Evolutionary conservation across 75 land plant genomes (phyloP).

Genomic region (Gnetum montanum): DNA sequence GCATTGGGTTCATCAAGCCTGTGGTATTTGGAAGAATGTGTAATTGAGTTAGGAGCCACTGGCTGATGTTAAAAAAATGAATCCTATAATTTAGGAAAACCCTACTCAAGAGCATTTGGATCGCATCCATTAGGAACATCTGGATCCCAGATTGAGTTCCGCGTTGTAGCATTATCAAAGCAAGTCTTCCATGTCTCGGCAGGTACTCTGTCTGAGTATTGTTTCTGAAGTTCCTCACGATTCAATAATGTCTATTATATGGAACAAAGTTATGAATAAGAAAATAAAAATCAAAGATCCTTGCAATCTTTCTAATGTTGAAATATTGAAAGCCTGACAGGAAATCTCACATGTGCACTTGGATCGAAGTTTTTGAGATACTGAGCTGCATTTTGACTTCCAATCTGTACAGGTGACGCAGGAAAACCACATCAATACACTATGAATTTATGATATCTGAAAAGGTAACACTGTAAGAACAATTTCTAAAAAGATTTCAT

Average conservation of each 20-base stretch:
- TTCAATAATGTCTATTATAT: slow-evolving; percentile 28
- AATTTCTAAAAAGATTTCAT: no score
- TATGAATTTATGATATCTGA: no score
- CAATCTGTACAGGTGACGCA: slow-evolving; percentile 31
- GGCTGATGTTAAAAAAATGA: neutral
- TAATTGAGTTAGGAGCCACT: slow-evolving; percentile 6
- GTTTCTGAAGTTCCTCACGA: slow-evolving; percentile 45
- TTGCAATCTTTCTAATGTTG: neutral
- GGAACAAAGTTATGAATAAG: no score
- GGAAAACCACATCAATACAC: no score
- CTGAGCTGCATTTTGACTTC: slow-evolving; percentile 46
- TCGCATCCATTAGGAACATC: slow-evolving; percentile 68
- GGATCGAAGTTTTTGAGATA: slow-evolving; percentile 58
- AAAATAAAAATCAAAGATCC: no score
- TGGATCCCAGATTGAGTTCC: slow-evolving; percentile 70
- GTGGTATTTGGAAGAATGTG: slow-evolving; percentile 8
- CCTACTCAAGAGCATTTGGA: slow-evolving; percentile 64
- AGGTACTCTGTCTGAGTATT: slow-evolving; percentile 35
- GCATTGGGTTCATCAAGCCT: slow-evolving; percentile 41
- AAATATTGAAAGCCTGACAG: neutral
- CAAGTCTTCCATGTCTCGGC: slow-evolving; percentile 25
- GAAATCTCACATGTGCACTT: slow-evolving; percentile 49
- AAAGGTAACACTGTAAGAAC: no score
- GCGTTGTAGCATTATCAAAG: slow-evolving; percentile 44
- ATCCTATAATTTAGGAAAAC: neutral